Percentiles rank a stretch among this genome's conserved stretches.
Conservation (phyloP, 2,329 filamentous ascomycete genomes). For the Davidsoniella australis region DNA sequence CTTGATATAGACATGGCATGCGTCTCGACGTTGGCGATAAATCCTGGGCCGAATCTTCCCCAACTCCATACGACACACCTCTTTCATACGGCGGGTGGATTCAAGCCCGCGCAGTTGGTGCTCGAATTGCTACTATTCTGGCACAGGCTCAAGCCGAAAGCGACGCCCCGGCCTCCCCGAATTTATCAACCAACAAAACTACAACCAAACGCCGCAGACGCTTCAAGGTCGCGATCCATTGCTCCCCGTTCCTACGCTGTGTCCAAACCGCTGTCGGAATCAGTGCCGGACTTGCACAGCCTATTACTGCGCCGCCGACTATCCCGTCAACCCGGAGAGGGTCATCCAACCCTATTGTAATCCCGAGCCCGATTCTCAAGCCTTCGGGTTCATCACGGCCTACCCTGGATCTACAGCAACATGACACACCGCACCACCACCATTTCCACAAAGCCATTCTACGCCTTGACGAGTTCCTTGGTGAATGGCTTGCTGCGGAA, state of each 20-base stretch:
- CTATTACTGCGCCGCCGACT: constrained; percentile 21
- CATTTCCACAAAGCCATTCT: constrained; percentile 42
- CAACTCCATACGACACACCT: constrained; percentile 88
- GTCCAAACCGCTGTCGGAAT: constrained; percentile 46
- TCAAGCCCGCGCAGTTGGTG: constrained; percentile 66
- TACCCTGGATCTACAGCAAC: constrained; percentile 2
- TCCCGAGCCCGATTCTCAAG: constrained; percentile 12
- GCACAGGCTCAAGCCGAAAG: constrained; percentile 33
- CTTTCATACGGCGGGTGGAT: constrained; percentile 89
- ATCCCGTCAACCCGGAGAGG: constrained; percentile 1
- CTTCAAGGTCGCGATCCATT: constrained; percentile 73
- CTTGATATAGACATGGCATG: constrained; percentile 57
- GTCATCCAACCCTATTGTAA: constrained; percentile 5
- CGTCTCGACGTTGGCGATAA: constrained; percentile 89
- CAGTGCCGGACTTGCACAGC: constrained; percentile 48
- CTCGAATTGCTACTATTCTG: constrained; percentile 62
- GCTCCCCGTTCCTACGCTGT: constrained; percentile 84
- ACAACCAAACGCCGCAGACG: constrained; percentile 27
- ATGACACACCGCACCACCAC: constrained; percentile 10
- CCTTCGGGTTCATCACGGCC: constrained; percentile 9
- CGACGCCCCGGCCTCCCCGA: constrained; percentile 17
- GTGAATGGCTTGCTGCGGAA: constrained; percentile 85
- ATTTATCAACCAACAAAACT: constrained; percentile 14
- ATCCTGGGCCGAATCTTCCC: constrained; percentile 83
- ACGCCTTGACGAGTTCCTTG: constrained; percentile 79